Conservation (phyloP, 129 eudicot species). For the Lactuca sativa region DNA sequence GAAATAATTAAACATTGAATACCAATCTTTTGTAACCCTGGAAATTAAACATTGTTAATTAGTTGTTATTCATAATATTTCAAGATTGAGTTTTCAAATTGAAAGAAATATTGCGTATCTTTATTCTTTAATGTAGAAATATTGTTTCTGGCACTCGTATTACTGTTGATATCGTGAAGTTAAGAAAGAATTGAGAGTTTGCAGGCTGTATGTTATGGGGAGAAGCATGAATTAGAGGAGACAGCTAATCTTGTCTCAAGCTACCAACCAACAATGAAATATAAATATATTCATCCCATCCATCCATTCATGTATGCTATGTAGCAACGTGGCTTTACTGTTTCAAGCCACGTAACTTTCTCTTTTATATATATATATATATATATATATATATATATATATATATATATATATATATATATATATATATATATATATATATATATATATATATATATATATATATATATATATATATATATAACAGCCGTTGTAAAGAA, state of each 20-base stretch:
- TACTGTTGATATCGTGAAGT: conserved; percentile 11
- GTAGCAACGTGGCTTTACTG: conserved; percentile 19
- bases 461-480: too few species aligned
- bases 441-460: too few species aligned
- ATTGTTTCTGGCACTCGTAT: not conserved
- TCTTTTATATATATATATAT: too few species aligned
- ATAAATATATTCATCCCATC: conserved; percentile 11
- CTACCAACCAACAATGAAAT: conserved; percentile 34
- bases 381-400: too few species aligned
- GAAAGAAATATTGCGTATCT: not conserved
- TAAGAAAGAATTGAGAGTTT: conserved; percentile 9
- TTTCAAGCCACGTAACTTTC: conserved; percentile 26
- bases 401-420: too few species aligned
- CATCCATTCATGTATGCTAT: not conserved
- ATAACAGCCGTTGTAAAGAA: too few species aligned
- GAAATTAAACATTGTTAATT: not conserved
- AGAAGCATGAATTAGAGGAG: conserved; percentile 21
- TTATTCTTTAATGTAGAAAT: not conserved
- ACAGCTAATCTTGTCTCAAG: conserved; percentile 42
- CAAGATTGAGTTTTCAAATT: not conserved
- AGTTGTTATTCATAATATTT: not conserved
- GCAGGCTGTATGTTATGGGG: conserved; percentile 8
- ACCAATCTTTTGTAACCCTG: not conserved
- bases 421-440: too few species aligned
- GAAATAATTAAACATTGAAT: conserved; percentile 14